Base-by-base conservation (phyloP, 805 yeast genomes). In the Danielia reshetovae region DNA sequence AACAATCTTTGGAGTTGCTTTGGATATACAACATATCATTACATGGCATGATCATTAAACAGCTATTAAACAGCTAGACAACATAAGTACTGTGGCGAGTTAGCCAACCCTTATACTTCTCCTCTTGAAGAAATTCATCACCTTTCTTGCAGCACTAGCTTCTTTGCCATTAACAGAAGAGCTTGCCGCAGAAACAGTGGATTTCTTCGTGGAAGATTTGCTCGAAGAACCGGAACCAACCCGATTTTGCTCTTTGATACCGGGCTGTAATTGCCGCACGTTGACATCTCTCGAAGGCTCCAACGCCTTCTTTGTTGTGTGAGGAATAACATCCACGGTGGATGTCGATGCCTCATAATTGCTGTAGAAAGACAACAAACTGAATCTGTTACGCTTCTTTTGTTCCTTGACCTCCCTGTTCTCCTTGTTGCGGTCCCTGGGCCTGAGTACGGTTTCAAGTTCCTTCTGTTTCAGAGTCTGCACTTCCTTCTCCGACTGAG, bases 121-220 rank as follows among this genome's bases (percentile, higher is more conserved):
- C 30, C 51, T 42, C 38, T 46, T 46, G 30, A 46, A 46, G 27
- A 46, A 46, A 21, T 46, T 42, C 51, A 46, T 46, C 32, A 46
- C 51, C 18, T 45, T 46, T 22, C 79, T 77, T 4, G 93, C 87
- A 2, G 93, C 81, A 30, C 88, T 79, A 14, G 79, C 77, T 46
- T 79, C 85, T 46, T 73, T 77, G 42, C 65, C 57, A 43, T 49
- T 52, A 37, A 45, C 57, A 46, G 59, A 47, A 31, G 63, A 40
- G 24, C 47, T 32, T 27, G 43, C 39, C 27, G 48, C 32, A 6
- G 47, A 30, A 32, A 40, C 40, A 11, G 52, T 44, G 34, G 64
- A 49, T 40, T 57, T 59, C 33, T 44, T 54, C 17, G 59, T 47
- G 17, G 40, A 30, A 29, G 41, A 16, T 26, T 21, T 16, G 6